Base-by-base conservation (phyloP, 768 basidiomycete species). In the Leucosporidium creatinivorum region DNA sequence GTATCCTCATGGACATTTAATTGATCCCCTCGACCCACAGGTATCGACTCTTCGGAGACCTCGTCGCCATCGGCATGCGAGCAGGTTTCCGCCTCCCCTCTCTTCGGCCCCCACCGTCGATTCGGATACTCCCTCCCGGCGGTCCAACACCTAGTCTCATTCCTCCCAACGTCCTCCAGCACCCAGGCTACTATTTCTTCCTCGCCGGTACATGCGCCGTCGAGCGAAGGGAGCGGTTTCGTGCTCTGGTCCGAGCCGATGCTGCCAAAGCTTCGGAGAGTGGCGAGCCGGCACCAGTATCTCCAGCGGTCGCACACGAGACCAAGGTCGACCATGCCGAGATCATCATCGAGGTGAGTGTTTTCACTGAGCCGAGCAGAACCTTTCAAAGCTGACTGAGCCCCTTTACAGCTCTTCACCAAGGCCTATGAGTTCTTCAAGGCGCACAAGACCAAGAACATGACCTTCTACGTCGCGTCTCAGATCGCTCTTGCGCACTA, bases 361-460 rank as follows among this genome's bases (percentile, higher is more conserved):
- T 0, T 28, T 63, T 26, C 25, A 58, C n/a, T 67, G 25, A 28
- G 26, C 5, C 15, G 23, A 19, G 2, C 13, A 13, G 25, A 54
- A 49, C 57, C 54, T 65, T 7, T 49, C 51, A 25, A 30, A 15
- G 15, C 15, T 44, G 39, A 44, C 39, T 15, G 5, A 31, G 52
- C 18, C 25, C 68, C 6, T 47, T 57, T 17, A 58, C 63, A 93
- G 91, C 82, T 99, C 2, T 93, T 92, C 76, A 96, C 91, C 10
- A 92, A 93, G 75, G 83, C 96, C 2, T 98, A 99, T 78, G 91
- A 94, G 72, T 77, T 92, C 17, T 91, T 96, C 81, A 97, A 94
- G 80, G 87, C 85, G 73, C 84, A 89, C 74, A 81, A 62, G 18
- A 57, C 73, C 21, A 69, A 83, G 1, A 85, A 93, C 15, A 79